A percentile compares a stretch with the other conserved stretches of the same genome.
Evolutionary conservation across 345 rosid genomes (phyloP).

Genomic region (Eucalyptus guilfoylei): DNA sequence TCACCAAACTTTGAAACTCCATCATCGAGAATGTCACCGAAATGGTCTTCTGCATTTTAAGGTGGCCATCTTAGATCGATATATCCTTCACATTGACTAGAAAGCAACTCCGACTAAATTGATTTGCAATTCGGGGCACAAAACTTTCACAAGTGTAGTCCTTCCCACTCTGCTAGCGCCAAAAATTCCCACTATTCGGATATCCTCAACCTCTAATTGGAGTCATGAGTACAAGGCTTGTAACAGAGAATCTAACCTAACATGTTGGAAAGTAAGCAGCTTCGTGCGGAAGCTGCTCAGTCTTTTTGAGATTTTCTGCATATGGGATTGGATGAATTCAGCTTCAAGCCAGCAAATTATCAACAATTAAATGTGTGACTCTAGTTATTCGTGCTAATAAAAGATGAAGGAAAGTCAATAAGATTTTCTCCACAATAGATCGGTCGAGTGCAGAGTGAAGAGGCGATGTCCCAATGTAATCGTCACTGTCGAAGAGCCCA

Average conservation of each 20-base stretch:
- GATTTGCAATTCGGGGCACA: background rate
- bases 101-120: background rate
- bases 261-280: background rate
- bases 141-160: background rate
- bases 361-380: background rate
- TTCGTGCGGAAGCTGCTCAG: background rate
- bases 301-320: background rate
- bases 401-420: background rate
- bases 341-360: background rate
- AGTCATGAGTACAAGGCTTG: background rate
- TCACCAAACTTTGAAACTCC: background rate
- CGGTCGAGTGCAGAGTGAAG: background rate
- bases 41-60: background rate
- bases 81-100: background rate
- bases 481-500: background rate
- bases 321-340: background rate
- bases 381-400: background rate
- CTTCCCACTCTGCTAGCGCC: background rate
- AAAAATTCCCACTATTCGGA: background rate
- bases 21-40: background rate
- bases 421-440: background rate
- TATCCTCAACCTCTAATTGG: background rate
- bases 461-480: background rate
- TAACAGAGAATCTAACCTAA: background rate
- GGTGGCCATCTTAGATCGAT: background rate